Conservation (phyloP, 805 yeast species). For the Spathaspora boniae region DNA sequence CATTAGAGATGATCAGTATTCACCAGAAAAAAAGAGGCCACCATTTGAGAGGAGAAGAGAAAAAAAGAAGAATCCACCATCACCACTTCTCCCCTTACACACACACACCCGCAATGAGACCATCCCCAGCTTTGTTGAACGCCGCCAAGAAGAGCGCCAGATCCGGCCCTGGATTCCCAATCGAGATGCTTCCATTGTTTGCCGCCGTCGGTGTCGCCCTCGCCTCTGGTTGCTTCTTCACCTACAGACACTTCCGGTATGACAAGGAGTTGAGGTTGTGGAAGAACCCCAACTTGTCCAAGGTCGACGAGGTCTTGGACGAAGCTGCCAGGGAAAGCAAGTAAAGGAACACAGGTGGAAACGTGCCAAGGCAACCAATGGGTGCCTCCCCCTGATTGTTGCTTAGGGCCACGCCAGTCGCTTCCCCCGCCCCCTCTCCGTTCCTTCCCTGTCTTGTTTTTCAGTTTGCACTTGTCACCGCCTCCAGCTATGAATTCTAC, state of each 20-base stretch:
- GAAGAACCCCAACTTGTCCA: slow-evolving; percentile 43
- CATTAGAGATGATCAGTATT: no score
- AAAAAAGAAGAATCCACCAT: slow-evolving; percentile 3
- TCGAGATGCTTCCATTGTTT: slow-evolving; percentile 46
- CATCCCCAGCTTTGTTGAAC: slow-evolving; percentile 36
- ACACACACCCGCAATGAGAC: slow-evolving; percentile 31
- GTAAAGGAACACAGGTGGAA: no score
- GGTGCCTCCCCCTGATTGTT: no score
- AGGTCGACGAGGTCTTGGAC: slow-evolving; percentile 40
- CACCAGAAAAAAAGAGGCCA: background rate
- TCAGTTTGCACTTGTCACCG: no score
- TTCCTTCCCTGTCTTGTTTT: no score
- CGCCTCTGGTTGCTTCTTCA: slow-evolving; percentile 36
- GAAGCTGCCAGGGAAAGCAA: slow-evolving; percentile 27
- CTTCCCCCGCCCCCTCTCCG: no score
- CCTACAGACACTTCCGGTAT: slow-evolving; percentile 46
- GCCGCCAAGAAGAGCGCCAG: slow-evolving; percentile 33
- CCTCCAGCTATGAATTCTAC: no score
- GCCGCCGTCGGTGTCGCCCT: slow-evolving; percentile 43
- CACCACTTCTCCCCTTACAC: background rate
- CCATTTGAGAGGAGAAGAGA: slow-evolving; percentile 1
- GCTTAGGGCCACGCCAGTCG: no score
- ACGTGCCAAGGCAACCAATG: no score
- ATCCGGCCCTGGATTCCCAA: slow-evolving; percentile 20
- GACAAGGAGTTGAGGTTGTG: slow-evolving; percentile 45